Base-by-base conservation (phyloP, 2,329 filamentous ascomycete species). In the Calonectria montana region DNA sequence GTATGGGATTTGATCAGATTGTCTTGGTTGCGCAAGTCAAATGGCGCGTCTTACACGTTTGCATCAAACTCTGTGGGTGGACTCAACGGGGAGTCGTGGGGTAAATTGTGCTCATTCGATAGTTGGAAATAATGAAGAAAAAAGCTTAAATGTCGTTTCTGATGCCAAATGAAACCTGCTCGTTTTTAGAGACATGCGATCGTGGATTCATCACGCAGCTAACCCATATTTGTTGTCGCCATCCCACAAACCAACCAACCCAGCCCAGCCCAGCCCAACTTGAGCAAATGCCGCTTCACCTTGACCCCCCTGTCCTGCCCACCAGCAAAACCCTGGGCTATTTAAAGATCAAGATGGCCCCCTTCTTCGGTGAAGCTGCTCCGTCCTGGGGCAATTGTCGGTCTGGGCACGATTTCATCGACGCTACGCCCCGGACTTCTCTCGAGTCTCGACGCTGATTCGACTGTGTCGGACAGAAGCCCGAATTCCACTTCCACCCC, bases 391-490 rank as follows among this genome's bases (percentile, higher is more conserved):
- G n/a, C 29, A 65, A 25, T 41, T 29, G 29, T 23, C 43, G 21
- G 29, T 7, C 31, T 53, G 45, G 31, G 25, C 57, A n/a, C 31
- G 23, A 18, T 21, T 25, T 18, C 64, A 43, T 31, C 29, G 41
- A 37, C 39, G 25, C 18, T 27, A 50, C n/a, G 21, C 35, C 63
- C 43, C 59, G 57, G 63, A 57, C 63, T 50, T 39, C 63, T 65
- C 63, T 55, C 12, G 23, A 25, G 12, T 35, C 61, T 61, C 23
- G 21, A 75, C 25, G 3, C 50, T 61, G 62, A 65, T 65, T 66
- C 50, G 61, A 65, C 53, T 57, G 29, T 41, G 35, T 73, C 73
- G 73, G 73, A 64, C 23, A 74, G 72, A 75, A 75, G 59, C 65
- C 73, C 73, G 73, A 75, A n/a, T 39, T 48, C 45, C 41, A 18